Base-by-base conservation (phyloP, 2,329 filamentous ascomycete species). In the Hirsutella thompsonii region DNA sequence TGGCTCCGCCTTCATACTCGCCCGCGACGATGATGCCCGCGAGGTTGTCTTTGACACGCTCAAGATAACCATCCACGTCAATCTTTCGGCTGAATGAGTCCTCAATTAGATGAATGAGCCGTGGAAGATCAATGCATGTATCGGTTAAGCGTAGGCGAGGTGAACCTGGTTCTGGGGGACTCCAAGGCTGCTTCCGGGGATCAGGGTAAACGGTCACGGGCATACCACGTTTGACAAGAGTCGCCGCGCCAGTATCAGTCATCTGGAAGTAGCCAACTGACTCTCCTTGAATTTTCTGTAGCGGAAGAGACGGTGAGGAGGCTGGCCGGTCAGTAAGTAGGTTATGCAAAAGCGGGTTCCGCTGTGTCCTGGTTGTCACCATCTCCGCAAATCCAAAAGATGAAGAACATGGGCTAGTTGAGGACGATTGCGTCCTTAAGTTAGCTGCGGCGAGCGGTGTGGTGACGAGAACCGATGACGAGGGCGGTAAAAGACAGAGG, bases 1-100 rank as follows among this genome's bases (percentile, higher is more conserved):
- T 83, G 2, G 92, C 92, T 1, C 87, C 89, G 40, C 92, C 92
- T 67, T 98, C 92, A 60, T 98, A 98, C 54, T 94, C 84, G 6
- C 92, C 92, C 0, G 90, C 92, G 38, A 98, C 84, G 47, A 98
- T 95, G 41, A 98, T 70, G 3, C 90, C 92, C 0, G 92, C 92
- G 11, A 96, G 72, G 23, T 82, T 83, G 41, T 81, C 72, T 39
- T 83, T 74, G 41, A 96, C 79, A n/a, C 92, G 80, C 14, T 72
- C 62, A 13, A 98, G 68, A 55, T 96, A 98, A 57, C 90, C 76
- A 19, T 81, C 66, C 0, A 90, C 77, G 55, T 98, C 84, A 3
- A 98, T 73, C 55, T 83, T 83, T 33, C 89, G 76, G 43, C 79
- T 76, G 57, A 98, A 98, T 0, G 88, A 95, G 57, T 98, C 87